phyloP scores from a whole-genome alignment of 768 basidiomycete genomes.

The Boletus patriciae region DNA sequence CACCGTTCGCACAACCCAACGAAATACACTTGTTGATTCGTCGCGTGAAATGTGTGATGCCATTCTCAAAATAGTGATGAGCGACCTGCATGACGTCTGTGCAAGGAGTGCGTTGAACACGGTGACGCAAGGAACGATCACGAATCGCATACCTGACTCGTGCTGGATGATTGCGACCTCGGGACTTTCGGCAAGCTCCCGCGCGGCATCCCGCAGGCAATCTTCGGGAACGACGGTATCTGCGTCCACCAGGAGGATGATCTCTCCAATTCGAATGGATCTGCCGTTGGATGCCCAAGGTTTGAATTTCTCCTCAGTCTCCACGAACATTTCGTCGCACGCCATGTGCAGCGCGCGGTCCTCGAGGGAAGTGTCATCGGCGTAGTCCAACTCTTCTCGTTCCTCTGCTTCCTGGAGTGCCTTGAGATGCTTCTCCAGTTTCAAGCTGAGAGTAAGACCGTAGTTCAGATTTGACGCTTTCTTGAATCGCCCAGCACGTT shows the following conservation, averaged over 20 bases:
- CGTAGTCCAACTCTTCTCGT: conserved; percentile 36
- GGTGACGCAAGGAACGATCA: conserved; percentile 21
- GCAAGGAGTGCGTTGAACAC: background rate
- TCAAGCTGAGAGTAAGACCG: conserved; percentile 47
- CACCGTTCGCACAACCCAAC: conserved; percentile 75
- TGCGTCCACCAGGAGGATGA: conserved; percentile 83
- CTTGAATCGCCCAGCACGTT: conserved; percentile 81
- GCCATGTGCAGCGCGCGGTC: conserved; percentile 73
- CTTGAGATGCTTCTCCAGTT: conserved; percentile 36
- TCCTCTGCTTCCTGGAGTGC: conserved; percentile 45
- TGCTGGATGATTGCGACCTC: conserved; percentile 87
- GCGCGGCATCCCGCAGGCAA: conserved; percentile 87
- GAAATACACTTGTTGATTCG: conserved; percentile 85
- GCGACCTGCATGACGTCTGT: conserved; percentile 89
- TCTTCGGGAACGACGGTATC: conserved; percentile 90
- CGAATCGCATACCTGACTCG: conserved; percentile 62
- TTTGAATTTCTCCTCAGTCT: conserved; percentile 56
- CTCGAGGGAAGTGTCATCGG: conserved; percentile 53
- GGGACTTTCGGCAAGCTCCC: conserved; percentile 64
- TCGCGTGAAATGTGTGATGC: conserved; percentile 85
- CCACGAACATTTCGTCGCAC: conserved; percentile 67
- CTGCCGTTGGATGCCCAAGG: conserved; percentile 79
- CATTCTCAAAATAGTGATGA: conserved; percentile 88
- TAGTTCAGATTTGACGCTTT: conserved; percentile 94
- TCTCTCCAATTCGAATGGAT: conserved; percentile 71